These are phyloP conservation scores for Capsella rubella DNA, from an alignment of 441 rosid genomes.

Conservation along the genomic window DNA sequence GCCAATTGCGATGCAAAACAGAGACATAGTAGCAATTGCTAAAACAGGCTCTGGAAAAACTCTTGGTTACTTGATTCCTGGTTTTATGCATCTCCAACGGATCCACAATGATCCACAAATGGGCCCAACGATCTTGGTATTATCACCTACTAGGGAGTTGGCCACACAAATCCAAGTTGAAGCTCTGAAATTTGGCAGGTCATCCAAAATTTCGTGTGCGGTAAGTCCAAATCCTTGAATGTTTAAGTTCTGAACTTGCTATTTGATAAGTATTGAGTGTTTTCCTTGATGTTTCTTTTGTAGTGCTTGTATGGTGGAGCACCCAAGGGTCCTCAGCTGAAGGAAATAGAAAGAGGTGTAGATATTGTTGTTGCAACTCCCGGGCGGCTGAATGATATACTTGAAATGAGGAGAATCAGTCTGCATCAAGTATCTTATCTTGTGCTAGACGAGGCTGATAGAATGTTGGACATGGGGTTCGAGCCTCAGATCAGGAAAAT, in stretches of 20 bases:
- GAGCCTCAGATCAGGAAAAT: slow-evolving; percentile 98
- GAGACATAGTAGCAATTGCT: slow-evolving; percentile 96
- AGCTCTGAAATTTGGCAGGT: slow-evolving; percentile 90
- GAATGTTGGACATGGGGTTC: slow-evolving; percentile 99
- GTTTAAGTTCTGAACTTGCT: slow-evolving; percentile 11
- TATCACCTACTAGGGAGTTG: slow-evolving; percentile 97
- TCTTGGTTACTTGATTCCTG: slow-evolving; percentile 89
- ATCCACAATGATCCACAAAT: slow-evolving; percentile 62
- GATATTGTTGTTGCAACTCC: slow-evolving; percentile 99
- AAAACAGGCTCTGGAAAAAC: slow-evolving; percentile 99
- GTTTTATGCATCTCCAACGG: slow-evolving; percentile 82
- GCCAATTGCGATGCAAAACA: slow-evolving; percentile 91
- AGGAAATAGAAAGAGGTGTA: slow-evolving; percentile 88
- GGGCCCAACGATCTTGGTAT: slow-evolving; percentile 94
- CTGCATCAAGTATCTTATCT: slow-evolving; percentile 90
- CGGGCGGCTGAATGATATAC: slow-evolving; percentile 94
- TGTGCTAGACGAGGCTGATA: slow-evolving; percentile 98
- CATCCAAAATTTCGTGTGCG: slow-evolving; percentile 88
- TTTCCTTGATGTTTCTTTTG: not conserved
- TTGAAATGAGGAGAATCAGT: slow-evolving; percentile 93
- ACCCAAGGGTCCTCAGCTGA: slow-evolving; percentile 93
- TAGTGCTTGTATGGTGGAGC: slow-evolving; percentile 99
- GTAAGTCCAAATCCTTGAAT: slow-evolving; percentile 51
- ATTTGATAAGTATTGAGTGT: not conserved
- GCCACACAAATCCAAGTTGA: slow-evolving; percentile 98